Base-by-base conservation (phyloP, 2,329 filamentous ascomycete species). In the Fusarium tricinctum region DNA sequence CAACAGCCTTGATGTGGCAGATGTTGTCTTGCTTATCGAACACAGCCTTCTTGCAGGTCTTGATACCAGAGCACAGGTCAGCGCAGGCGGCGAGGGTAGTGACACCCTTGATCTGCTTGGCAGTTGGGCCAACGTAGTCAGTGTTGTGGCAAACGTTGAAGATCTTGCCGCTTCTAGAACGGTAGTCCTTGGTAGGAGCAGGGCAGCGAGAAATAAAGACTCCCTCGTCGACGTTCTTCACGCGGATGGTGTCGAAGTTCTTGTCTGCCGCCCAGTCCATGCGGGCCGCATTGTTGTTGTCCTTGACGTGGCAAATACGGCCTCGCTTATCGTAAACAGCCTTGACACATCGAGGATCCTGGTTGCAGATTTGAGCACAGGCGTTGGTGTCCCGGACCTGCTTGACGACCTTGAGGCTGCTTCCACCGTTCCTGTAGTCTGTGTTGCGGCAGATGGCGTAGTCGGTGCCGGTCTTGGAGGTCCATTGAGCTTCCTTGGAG, bases 1-100 rank as follows among this genome's bases (percentile, higher is more conserved):
- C 67, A 5, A 43, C 39, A 5, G 30, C 66, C 17, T 70, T 69
- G 20, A 70, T 63, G 5, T 70, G 66, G 23, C 67, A 70, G 26
- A 68, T 52, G 43, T 73, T 73, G 5, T 68, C 58, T 45, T 52
- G 52, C 45, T 51, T 63, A 17, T 73, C 71, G 8, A 66, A 73
- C 2, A 73, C 71, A 6, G 67, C 67, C 22, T 70, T 70, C 2
- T 32, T 63, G 15, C 67, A 70, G 4, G 42, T 40, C 12, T 51
- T 45, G 5, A 52, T 59, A 7, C 39, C 55, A 9, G 66, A 63
- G 51, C 67, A 70, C 12, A 67, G 45, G 6, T 69, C 67, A 19
- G 66, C 67, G 2, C 67, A 70, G 2, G 66, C 66, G 14, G 63
- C 58, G 2, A 70, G 53, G 43, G 57, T 55, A 8, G 63, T 56